Conservation (phyloP, 176 grass and related monocot species). For the Thinopyrum elongatum region DNA sequence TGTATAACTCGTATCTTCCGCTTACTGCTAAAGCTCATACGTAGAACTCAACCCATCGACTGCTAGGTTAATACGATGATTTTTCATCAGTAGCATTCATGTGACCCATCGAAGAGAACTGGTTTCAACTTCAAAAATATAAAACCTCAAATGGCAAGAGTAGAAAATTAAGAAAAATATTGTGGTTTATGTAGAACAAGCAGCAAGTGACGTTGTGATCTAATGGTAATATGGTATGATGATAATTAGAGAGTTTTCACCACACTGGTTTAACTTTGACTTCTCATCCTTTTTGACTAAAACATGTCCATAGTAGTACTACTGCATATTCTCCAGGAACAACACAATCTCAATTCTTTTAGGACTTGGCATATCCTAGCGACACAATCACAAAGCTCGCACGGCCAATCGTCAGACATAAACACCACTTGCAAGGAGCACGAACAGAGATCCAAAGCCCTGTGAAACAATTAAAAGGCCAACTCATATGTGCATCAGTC, state of each 20-base stretch:
- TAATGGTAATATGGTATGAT: neutral
- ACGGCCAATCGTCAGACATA: slow-evolving; percentile 59
- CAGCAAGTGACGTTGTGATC: neutral
- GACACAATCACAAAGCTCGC: too few relatives aligned
- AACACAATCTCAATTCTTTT: too few relatives aligned
- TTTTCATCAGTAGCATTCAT: neutral
- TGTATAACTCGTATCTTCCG: neutral
- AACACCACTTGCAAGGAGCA: slow-evolving; percentile 90
- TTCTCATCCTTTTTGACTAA: neutral
- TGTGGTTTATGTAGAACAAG: neutral
- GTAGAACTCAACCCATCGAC: too few relatives aligned
- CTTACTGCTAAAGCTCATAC: neutral
- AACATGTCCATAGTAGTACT: too few relatives aligned
- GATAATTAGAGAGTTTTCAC: neutral
- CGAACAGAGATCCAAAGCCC: slow-evolving; percentile 93
- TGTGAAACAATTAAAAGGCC: slow-evolving; percentile 8
- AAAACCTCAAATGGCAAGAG: too few relatives aligned
- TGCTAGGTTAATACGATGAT: neutral
- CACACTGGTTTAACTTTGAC: too few relatives aligned
- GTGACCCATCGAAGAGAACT: neutral
- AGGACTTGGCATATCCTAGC: too few relatives aligned
- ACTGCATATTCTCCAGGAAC: too few relatives aligned
- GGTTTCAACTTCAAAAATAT: too few relatives aligned
- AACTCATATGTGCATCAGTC: slow-evolving; percentile 3
- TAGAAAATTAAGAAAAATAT: too few relatives aligned